Conservation (phyloP, 345 rosid genomes). For the Citrus inodora region DNA sequence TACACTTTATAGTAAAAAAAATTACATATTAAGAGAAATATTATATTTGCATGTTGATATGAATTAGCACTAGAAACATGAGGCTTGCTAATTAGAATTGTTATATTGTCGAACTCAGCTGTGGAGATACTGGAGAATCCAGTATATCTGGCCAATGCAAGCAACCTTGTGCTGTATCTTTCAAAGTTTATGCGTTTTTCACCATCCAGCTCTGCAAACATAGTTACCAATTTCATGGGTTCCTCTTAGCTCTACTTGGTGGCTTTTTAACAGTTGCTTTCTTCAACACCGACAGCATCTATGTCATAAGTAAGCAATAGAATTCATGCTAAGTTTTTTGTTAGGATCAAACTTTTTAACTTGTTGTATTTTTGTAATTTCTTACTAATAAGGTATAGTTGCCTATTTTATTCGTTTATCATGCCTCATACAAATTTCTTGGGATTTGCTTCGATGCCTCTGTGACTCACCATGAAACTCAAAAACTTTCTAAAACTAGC, state of each 20-base stretch:
- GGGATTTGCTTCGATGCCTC: too few relatives aligned
- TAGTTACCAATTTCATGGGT: constrained; percentile 88
- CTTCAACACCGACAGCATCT: constrained; percentile 64
- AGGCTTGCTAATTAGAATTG: constrained; percentile 2
- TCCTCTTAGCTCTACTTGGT: too few relatives aligned
- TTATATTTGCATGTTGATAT: background rate
- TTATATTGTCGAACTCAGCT: constrained; percentile 26
- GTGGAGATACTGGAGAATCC: constrained; percentile 88
- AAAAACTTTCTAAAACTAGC: too few relatives aligned
- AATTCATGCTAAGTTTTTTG: constrained; percentile 53
- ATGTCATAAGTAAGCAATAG: constrained; percentile 62
- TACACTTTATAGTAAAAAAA: background rate
- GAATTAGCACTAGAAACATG: background rate
- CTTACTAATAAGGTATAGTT: background rate
- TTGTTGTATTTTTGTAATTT: background rate
- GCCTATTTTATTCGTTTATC: background rate
- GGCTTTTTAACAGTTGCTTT: constrained; percentile 44
- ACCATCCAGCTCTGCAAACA: constrained; percentile 72
- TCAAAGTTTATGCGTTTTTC: constrained; percentile 71
- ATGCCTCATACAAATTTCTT: background rate
- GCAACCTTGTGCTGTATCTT: constrained; percentile 80
- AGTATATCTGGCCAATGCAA: constrained; percentile 85
- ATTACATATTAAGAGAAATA: background rate
- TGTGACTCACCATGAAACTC: too few relatives aligned
- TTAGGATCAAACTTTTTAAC: background rate